These are phyloP conservation scores for Gracilaria vermiculophylla DNA, from an alignment of 23 red algal genomes.

Conservation along the genomic window DNA sequence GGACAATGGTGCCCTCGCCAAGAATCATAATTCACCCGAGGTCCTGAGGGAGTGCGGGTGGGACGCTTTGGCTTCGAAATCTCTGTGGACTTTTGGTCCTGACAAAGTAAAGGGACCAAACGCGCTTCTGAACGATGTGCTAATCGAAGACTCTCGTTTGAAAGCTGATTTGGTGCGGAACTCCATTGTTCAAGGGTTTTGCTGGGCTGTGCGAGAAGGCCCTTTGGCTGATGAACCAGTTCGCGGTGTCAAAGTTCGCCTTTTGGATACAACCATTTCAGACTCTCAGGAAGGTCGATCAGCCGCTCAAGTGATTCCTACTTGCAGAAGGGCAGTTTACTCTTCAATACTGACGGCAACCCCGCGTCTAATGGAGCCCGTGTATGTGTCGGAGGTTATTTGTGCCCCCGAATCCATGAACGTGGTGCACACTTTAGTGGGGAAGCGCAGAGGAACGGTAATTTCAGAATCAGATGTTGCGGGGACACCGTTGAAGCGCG, in stretches of 20 bases:
- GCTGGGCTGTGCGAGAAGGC: conserved; percentile 86
- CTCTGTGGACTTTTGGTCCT: conserved; percentile 91
- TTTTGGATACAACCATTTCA: conserved; percentile 74
- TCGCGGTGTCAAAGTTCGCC: conserved; percentile 73
- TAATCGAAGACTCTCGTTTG: conserved; percentile 58
- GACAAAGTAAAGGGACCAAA: conserved; percentile 62
- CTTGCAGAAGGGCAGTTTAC: conserved; percentile 73
- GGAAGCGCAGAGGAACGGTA: conserved; percentile 73
- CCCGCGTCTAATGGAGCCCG: conserved; percentile 85
- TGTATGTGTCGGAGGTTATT: conserved; percentile 68
- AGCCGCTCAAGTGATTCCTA: conserved; percentile 86
- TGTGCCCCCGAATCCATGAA: conserved; percentile 46
- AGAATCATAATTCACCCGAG: conserved; percentile 18
- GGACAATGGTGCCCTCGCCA: conserved; percentile 28
- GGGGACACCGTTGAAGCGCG: conserved; percentile 55
- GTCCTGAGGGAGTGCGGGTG: conserved; percentile 67
- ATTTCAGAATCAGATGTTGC: conserved; percentile 48
- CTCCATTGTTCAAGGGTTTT: conserved; percentile 87
- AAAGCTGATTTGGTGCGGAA: conserved; percentile 67
- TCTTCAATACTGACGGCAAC: conserved; percentile 78
- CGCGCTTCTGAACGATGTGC: conserved; percentile 78
- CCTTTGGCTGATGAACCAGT: conserved; percentile 89
- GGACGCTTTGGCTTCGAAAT: conserved; percentile 82
- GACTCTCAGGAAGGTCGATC: conserved; percentile 34
- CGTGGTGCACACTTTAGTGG: conserved; percentile 55